phyloP scores from a whole-genome alignment of 2,329 filamentous ascomycete species.

The Colletotrichum paranaense region DNA sequence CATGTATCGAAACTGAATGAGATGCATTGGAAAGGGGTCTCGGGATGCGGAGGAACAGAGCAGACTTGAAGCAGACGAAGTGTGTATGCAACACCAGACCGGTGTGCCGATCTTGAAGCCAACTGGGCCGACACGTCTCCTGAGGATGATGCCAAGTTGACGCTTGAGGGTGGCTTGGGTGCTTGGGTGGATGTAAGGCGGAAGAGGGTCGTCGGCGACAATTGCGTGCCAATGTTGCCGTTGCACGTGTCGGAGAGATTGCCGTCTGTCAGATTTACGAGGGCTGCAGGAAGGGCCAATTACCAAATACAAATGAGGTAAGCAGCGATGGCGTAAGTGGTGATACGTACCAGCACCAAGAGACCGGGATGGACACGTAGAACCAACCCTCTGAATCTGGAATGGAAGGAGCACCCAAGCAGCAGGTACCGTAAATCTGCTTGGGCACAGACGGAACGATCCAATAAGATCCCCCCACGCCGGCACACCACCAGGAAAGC shows the following conservation, averaged over 20 bases:
- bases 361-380: too few relatives aligned
- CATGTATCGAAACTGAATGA: neutral
- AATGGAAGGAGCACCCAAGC: neutral
- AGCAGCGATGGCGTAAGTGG: neutral
- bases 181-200: neutral
- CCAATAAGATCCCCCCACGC: neutral
- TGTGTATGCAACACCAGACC: neutral
- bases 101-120: neutral
- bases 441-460: neutral
- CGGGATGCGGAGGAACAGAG: slow-evolving; percentile 2
- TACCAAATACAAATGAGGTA: neutral
- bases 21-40: neutral
- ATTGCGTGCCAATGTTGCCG: slow-evolving; percentile 16
- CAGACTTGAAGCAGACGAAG: neutral
- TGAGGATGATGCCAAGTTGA: neutral
- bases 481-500: neutral
- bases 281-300: slow-evolving; percentile 22
- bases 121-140: neutral
- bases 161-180: neutral
- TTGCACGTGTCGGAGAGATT: slow-evolving; percentile 27
- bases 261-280: slow-evolving; percentile 29
- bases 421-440: slow-evolving; percentile 29
- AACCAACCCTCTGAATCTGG: too few relatives aligned
- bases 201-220: slow-evolving; percentile 11
- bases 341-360: neutral